Percentiles rank a stretch among this genome's conserved stretches.
phyloP scores from a whole-genome alignment of 2,329 filamentous ascomycete species.

The Aureobasidium sp. region DNA sequence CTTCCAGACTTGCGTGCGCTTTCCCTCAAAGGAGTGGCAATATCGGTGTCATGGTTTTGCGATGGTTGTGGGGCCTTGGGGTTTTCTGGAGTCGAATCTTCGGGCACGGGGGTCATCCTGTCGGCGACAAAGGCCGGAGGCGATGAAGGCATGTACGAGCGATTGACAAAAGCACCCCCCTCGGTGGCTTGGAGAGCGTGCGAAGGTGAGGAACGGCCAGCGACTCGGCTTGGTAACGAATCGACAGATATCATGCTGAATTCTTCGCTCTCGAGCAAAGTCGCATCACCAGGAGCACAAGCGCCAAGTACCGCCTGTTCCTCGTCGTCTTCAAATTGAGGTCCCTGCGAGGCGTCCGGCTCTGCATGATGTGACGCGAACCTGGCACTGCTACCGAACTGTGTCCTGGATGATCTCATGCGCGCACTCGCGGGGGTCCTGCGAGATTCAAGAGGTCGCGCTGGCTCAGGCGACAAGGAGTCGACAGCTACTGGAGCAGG shows the following conservation, averaged over 20 bases:
- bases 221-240: conserved; percentile 30
- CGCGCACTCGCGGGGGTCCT: neutral
- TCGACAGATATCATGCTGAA: conserved; percentile 44
- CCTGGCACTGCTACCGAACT: neutral
- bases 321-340: conserved; percentile 5
- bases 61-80: conserved; percentile 1
- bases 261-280: conserved; percentile 39
- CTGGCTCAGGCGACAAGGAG: neutral
- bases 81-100: conserved; percentile 4
- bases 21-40: conserved; percentile 13
- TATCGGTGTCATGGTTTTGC: neutral
- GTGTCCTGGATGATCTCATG: neutral
- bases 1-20: conserved; percentile 14
- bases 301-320: conserved; percentile 7
- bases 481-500: neutral
- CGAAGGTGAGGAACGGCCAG: neutral
- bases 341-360: neutral
- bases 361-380: neutral
- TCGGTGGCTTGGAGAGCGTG: neutral
- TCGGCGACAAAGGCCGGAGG: conserved; percentile 18
- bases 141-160: conserved; percentile 25
- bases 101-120: conserved; percentile 10
- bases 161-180: conserved; percentile 4
- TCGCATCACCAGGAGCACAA: conserved; percentile 31
- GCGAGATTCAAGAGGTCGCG: neutral